Evolutionary conservation across 208 protist species (phyloP).

Genomic region (Trypanosomatidae sp.): DNA sequence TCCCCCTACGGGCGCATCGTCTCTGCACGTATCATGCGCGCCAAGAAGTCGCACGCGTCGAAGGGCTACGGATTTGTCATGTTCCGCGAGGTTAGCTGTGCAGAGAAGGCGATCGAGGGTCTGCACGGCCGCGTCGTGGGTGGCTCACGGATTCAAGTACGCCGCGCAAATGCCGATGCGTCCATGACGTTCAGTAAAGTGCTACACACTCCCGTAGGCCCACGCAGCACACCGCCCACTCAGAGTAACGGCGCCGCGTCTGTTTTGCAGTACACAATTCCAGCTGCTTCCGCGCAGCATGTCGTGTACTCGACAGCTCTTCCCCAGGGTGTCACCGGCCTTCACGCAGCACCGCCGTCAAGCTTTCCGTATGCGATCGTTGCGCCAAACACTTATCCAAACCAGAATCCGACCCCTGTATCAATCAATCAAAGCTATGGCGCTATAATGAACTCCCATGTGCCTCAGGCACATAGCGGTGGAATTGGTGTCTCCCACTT

Average conservation of each 20-base stretch:
- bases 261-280: background rate
- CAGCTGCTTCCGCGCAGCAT: slow-evolving; percentile 1
- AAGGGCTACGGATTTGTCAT: slow-evolving; percentile 84
- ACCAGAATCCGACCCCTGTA: slow-evolving; percentile 2
- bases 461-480: background rate
- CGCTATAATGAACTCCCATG: slow-evolving; percentile 4
- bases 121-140: slow-evolving; percentile 47
- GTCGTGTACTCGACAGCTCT: slow-evolving; percentile 7
- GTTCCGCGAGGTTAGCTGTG: slow-evolving; percentile 40
- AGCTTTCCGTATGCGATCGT: slow-evolving; percentile 9
- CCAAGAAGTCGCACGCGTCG: slow-evolving; percentile 48
- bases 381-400: slow-evolving; percentile 2
- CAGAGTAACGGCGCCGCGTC: slow-evolving; percentile 8
- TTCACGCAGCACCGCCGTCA: slow-evolving; percentile 7
- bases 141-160: slow-evolving; percentile 68
- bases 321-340: background rate
- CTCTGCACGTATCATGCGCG: slow-evolving; percentile 69
- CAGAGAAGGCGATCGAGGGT: slow-evolving; percentile 40
- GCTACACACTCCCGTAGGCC: slow-evolving; percentile 2
- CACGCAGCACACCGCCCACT: slow-evolving; percentile 4
- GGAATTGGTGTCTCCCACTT: slow-evolving; percentile 2
- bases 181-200: slow-evolving; percentile 35
- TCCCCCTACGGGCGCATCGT: slow-evolving; percentile 51
- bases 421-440: slow-evolving; percentile 7
- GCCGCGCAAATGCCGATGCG: slow-evolving; percentile 54